Evolutionary conservation across 2,329 filamentous ascomycete species (phyloP).

Genomic region (Tolypocladium nubicola): DNA sequence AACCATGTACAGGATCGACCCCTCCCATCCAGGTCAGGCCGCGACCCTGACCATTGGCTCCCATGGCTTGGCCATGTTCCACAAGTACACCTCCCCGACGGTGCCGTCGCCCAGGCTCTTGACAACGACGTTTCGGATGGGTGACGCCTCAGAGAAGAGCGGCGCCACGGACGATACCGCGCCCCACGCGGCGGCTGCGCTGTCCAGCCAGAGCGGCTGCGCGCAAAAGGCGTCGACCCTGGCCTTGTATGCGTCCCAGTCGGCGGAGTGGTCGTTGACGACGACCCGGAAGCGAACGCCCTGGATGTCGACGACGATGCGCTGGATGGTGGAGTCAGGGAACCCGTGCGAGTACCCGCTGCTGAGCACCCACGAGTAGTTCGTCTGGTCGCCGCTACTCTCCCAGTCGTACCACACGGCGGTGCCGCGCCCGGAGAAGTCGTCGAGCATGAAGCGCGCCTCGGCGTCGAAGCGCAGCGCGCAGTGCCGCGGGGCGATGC

Average conservation of each 20-base stretch:
- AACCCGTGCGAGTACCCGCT: conserved; percentile 13
- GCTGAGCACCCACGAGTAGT: conserved; percentile 25
- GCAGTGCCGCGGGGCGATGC: conserved; percentile 26
- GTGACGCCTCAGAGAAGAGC: not conserved
- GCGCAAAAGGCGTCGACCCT: conserved; percentile 23
- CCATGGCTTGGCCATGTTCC: conserved; percentile 29
- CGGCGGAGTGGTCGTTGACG: conserved; percentile 22
- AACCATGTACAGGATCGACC: not conserved
- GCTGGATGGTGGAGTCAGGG: conserved; percentile 18
- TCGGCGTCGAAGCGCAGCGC: conserved; percentile 26
- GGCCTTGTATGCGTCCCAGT: conserved; percentile 20
- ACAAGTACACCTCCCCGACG: conserved; percentile 26
- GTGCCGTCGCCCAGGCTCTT: conserved; percentile 16
- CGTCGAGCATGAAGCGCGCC: conserved; percentile 25
- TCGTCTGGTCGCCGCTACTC: conserved; percentile 23
- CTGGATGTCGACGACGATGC: conserved; percentile 27
- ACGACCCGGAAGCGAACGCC: conserved; percentile 27
- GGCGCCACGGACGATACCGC: not conserved
- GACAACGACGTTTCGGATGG: conserved; percentile 25
- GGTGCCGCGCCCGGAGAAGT: conserved; percentile 26
- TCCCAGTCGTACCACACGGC: conserved; percentile 32
- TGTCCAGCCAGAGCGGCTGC: conserved; percentile 13
- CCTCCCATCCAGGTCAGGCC: conserved; percentile 11
- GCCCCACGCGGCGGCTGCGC: not conserved
- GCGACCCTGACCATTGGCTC: conserved; percentile 31